Evolutionary conservation across 2,329 filamentous ascomycete species (phyloP), one percentile per base, ranked within the genome.

Genomic region (Aphanocladium album): DNA sequence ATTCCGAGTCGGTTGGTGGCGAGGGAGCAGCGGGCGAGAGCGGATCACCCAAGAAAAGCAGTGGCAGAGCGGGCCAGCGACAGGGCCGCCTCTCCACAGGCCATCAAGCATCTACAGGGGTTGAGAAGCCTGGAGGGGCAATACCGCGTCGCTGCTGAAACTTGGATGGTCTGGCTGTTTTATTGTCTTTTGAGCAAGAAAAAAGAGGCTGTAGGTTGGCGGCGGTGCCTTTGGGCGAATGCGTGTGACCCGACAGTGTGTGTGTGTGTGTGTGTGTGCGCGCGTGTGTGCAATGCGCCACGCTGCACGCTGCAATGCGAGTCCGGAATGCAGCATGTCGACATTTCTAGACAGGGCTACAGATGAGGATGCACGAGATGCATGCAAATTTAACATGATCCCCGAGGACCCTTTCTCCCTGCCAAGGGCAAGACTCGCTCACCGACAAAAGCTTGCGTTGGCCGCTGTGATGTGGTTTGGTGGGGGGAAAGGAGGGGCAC

Each of bases 351-450:
- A 49, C 54, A 57, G 33, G 54, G 54, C 54, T 49, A 47, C 54
- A 57, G 30, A 39, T 57, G 54, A 25, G 33, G 43, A 49, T 57
- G 54, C 45, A 57, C 54, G 33, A 57, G 43, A 57, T 37, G 53
- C 41, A 23, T n/a, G 41, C 41, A 17, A 17, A 51, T 2, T 12
- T 21, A 51, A 35, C 50, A 53, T 25, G 35, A 14, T 21, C 43
- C 19, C 30, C 19, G 19, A 8, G 21, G 27, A n/a, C 11, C 37
- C 33, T 35, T 25, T 19, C 30, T 55, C 39, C 19, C 21, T n/a
- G 12, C 47, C 39, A 46, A 8, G n/a, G 35, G 35, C 50, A 27
- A 43, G 19, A 39, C 39, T 35, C 43, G 30, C 43, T 57, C 54
- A 57, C 54, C 54, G 54, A 57, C 54, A 39, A 17, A n/a, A 39